Evolutionary conservation across 108 stramenopile species (phyloP).

Genomic region (Parietichytrium sp.): DNA sequence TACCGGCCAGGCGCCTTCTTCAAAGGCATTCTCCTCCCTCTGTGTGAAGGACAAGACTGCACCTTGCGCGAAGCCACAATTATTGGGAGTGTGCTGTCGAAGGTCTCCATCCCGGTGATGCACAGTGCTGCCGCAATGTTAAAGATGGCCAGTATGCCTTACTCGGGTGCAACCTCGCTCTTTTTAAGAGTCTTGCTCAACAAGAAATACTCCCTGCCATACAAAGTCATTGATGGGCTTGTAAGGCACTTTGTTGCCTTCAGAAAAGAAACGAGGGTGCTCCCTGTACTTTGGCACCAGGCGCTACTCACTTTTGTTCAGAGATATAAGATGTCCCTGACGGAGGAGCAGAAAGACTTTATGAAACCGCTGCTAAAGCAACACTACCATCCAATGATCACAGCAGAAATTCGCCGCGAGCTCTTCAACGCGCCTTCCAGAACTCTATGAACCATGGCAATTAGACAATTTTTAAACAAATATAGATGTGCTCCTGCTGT

Average conservation of each 20-base stretch:
- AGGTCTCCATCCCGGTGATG: conserved; percentile 87
- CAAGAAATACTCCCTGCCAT: conserved; percentile 96
- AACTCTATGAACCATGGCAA: no score
- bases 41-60: conserved; percentile 80
- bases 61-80: conserved; percentile 94
- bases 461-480: no score
- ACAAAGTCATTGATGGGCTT: conserved; percentile 76
- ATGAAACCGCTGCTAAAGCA: conserved; percentile 75
- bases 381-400: conserved; percentile 89
- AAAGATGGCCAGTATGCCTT: conserved; percentile 86
- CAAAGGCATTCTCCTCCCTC: conserved; percentile 94
- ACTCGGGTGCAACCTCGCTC: conserved; percentile 86
- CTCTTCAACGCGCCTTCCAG: conserved; percentile 64
- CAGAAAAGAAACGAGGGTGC: conserved; percentile 39
- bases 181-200: conserved; percentile 85
- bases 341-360: conserved; percentile 73
- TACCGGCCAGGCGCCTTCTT: conserved; percentile 98
- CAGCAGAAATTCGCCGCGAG: conserved; percentile 89
- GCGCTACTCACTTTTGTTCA: conserved; percentile 84
- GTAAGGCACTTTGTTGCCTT: conserved; percentile 87
- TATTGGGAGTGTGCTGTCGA: conserved; percentile 83
- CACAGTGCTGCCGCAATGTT: conserved; percentile 96
- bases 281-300: conserved; percentile 98
- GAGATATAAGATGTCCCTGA: conserved; percentile 85
- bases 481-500: no score